These are phyloP conservation scores for Tillandsia leiboldiana DNA, from an alignment of 176 grass and related monocot species.

Conservation along the genomic window DNA sequence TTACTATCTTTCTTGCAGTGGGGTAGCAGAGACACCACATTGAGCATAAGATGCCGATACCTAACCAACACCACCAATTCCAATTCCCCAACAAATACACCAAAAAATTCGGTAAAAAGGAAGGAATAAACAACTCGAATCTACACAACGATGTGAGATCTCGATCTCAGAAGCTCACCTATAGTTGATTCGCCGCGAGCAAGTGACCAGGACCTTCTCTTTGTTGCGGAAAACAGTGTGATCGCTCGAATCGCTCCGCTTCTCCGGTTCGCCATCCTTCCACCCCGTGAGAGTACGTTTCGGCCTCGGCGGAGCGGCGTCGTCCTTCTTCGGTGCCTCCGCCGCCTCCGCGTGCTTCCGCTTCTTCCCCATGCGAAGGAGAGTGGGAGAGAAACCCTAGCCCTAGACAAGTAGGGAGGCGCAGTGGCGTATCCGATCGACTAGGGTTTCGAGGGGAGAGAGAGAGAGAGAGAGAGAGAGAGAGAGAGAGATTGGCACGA, in stretches of 20 bases:
- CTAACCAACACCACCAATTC: constrained; percentile 22
- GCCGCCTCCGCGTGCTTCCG: constrained; percentile 36
- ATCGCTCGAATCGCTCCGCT: background rate
- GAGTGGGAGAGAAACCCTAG: background rate
- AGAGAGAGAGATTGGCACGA: background rate
- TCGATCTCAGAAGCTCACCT: constrained; percentile 16
- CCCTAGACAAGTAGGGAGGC: background rate
- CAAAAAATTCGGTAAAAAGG: background rate
- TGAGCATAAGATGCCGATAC: constrained; percentile 83
- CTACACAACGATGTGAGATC: background rate
- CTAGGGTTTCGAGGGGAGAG: background rate
- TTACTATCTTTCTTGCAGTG: constrained; percentile 97
- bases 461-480: background rate
- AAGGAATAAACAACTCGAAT: background rate
- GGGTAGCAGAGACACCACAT: constrained; percentile 61
- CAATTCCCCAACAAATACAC: background rate
- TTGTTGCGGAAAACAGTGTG: constrained; percentile 47
- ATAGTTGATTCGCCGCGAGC: constrained; percentile 80
- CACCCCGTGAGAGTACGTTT: constrained; percentile 63
- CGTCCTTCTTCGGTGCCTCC: constrained; percentile 26
- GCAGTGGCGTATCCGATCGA: background rate
- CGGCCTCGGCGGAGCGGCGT: constrained; percentile 34
- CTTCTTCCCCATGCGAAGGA: constrained; percentile 57
- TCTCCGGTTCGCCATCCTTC: constrained; percentile 35
- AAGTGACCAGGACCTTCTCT: constrained; percentile 88